Percentiles rank a stretch among this genome's conserved stretches.
Conservation (phyloP, 2,329 filamentous ascomycete species). For the Penicillium sclerotigenum region DNA sequence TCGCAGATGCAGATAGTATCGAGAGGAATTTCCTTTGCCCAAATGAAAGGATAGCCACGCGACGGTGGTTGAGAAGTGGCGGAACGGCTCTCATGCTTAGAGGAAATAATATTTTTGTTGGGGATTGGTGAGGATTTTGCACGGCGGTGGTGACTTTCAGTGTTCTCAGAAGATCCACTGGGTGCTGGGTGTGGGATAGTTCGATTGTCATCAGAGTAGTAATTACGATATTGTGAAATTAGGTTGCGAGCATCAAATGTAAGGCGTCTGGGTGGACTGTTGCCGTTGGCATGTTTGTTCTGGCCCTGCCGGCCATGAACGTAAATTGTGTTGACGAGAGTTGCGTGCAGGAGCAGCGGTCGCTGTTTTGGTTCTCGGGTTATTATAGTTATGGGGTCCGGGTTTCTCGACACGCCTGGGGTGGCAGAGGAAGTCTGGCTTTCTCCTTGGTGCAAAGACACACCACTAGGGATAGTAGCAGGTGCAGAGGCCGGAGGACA, state of each 20-base stretch:
- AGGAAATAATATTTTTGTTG: neutral
- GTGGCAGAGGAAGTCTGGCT: neutral
- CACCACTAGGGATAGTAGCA: neutral
- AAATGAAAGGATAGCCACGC: slow-evolving; percentile 51
- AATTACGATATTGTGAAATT: slow-evolving; percentile 34
- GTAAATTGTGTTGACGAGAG: slow-evolving; percentile 82
- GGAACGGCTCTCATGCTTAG: neutral
- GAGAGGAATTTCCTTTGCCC: slow-evolving; percentile 67
- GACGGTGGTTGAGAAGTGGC: neutral
- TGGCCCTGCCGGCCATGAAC: slow-evolving; percentile 32
- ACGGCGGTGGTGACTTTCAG: neutral
- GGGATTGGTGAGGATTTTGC: neutral
- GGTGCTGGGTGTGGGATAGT: slow-evolving; percentile 13
- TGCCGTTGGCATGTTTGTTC: slow-evolving; percentile 7
- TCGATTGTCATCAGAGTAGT: slow-evolving; percentile 30
- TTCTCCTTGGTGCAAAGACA: slow-evolving; percentile 1
- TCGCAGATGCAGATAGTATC: slow-evolving; percentile 73
- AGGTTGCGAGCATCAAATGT: slow-evolving; percentile 44
- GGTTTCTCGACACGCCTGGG: neutral
- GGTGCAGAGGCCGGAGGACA: neutral
- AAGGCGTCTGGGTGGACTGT: slow-evolving; percentile 37
- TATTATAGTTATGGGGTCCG: slow-evolving; percentile 8
- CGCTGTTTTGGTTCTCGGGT: slow-evolving; percentile 36
- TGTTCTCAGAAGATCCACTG: neutral
- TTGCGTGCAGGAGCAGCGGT: slow-evolving; percentile 74